Evolutionary conservation across 192 early-diverging fungal species (phyloP).

Genomic region (Backusella sp.): DNA sequence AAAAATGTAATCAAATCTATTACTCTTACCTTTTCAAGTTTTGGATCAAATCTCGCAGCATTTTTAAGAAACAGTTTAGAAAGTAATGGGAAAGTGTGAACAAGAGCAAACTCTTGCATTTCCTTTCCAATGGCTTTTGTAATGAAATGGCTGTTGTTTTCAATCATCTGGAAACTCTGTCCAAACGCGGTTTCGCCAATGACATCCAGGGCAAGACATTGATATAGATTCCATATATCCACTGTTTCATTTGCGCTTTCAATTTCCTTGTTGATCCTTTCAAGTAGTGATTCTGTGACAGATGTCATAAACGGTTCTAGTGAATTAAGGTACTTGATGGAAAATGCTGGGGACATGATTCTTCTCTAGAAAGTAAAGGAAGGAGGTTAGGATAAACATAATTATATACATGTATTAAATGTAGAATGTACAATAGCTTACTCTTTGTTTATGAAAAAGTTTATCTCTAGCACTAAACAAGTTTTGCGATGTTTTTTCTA

Average conservation of each 20-base stretch:
- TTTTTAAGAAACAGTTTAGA: background rate
- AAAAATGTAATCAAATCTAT: background rate
- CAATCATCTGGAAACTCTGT: slow-evolving; percentile 47
- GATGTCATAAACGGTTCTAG: slow-evolving; percentile 43
- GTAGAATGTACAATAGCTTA: background rate
- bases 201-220: slow-evolving; percentile 43
- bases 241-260: slow-evolving; percentile 20
- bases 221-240: slow-evolving; percentile 38
- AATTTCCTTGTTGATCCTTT: slow-evolving; percentile 33
- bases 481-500: slow-evolving; percentile 1
- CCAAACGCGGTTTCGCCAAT: slow-evolving; percentile 56
- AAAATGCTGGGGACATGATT: slow-evolving; percentile 48
- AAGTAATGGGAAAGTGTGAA: background rate
- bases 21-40: background rate
- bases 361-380: slow-evolving; percentile 37
- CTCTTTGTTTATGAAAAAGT: slow-evolving; percentile 38
- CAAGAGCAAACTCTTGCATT: slow-evolving; percentile 4
- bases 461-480: slow-evolving; percentile 36
- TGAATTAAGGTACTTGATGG: slow-evolving; percentile 43
- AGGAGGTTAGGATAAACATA: background rate
- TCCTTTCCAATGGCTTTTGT: slow-evolving; percentile 22
- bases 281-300: slow-evolving; percentile 22
- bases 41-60: background rate
- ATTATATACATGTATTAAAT: background rate
- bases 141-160: slow-evolving; percentile 37